phyloP scores from a whole-genome alignment of 2,329 filamentous ascomycete species.

The Fusarium tanahbumbuense region DNA sequence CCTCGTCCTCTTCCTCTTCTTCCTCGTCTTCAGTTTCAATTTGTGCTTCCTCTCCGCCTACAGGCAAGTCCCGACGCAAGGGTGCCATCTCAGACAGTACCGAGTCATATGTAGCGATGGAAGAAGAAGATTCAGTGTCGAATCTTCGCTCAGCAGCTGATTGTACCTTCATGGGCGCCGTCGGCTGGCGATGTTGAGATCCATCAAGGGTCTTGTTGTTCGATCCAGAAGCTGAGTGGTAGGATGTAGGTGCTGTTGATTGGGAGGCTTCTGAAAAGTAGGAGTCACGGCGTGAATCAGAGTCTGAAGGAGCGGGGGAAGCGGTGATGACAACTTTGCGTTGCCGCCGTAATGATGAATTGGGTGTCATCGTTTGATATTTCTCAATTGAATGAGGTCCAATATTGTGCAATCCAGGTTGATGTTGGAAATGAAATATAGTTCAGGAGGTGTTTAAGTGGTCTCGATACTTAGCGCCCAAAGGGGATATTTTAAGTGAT shows the following conservation, averaged over 20 bases:
- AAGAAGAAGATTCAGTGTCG: slow-evolving; percentile 57
- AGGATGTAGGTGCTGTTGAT: slow-evolving; percentile 47
- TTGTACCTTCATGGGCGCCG: slow-evolving; percentile 17
- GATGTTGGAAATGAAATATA: slow-evolving; percentile 1
- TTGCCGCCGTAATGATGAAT: slow-evolving; percentile 41
- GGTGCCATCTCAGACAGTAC: slow-evolving; percentile 59
- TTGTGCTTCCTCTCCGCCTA: slow-evolving; percentile 41
- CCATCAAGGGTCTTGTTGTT: slow-evolving; percentile 37
- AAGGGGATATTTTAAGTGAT: slow-evolving; percentile 3
- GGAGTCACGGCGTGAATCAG: slow-evolving; percentile 44
- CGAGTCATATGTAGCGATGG: slow-evolving; percentile 84
- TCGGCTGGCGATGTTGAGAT: slow-evolving; percentile 25
- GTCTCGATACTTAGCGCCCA: slow-evolving; percentile 11
- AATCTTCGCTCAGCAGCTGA: slow-evolving; percentile 32
- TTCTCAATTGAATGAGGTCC: slow-evolving; percentile 8
- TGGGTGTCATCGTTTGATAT: slow-evolving; percentile 33
- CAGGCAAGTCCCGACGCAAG: slow-evolving; percentile 39
- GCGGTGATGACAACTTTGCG: slow-evolving; percentile 43
- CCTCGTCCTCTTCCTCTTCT: slow-evolving; percentile 35
- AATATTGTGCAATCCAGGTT: slow-evolving; percentile 13
- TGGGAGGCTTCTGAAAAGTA: slow-evolving; percentile 46
- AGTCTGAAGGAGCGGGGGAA: slow-evolving; percentile 43
- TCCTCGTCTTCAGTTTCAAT: slow-evolving; percentile 40
- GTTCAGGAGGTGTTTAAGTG: slow-evolving; percentile 30
- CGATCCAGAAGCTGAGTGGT: slow-evolving; percentile 43